A percentile compares a stretch with the other conserved stretches of the same genome.
phyloP scores from a whole-genome alignment of 2,329 filamentous ascomycete species.

The Byssothecium circinans region DNA sequence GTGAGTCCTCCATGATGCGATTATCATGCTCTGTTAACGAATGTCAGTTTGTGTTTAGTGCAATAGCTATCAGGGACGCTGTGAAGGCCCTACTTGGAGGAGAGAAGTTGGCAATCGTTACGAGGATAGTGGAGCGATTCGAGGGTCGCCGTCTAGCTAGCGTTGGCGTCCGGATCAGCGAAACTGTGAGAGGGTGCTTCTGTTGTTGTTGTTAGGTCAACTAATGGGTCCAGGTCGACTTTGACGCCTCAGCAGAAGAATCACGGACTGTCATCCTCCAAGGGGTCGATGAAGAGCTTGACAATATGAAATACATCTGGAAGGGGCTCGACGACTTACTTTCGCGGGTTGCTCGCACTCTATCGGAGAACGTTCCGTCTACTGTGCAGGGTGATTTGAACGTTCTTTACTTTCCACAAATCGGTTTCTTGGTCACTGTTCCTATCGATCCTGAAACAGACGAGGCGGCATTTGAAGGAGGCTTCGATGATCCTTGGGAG shows the following conservation, averaged over 20 bases:
- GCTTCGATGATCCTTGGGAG: constrained; percentile 68
- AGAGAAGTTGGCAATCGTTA: constrained; percentile 55
- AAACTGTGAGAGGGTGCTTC: constrained; percentile 53
- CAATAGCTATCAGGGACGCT: constrained; percentile 68
- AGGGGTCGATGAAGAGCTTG: constrained; percentile 73
- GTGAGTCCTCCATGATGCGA: constrained; percentile 34
- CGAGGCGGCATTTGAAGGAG: constrained; percentile 64
- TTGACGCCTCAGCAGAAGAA: constrained; percentile 72
- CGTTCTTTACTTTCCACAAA: constrained; percentile 87
- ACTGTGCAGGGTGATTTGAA: constrained; percentile 60
- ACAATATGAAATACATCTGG: constrained; percentile 75
- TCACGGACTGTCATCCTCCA: constrained; percentile 71
- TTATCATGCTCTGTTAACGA: neutral
- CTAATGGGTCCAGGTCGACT: constrained; percentile 63
- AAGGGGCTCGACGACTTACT: constrained; percentile 76
- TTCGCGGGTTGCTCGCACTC: constrained; percentile 64
- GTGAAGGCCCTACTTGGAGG: constrained; percentile 61
- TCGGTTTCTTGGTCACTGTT: constrained; percentile 85
- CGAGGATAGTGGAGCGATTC: constrained; percentile 63
- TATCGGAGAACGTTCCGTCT: constrained; percentile 65
- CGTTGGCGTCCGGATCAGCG: constrained; percentile 70
- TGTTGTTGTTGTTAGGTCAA: neutral
- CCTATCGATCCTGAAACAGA: constrained; percentile 62
- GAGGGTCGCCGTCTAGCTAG: constrained; percentile 61
- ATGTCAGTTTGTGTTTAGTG: constrained; percentile 67